phyloP scores from a whole-genome alignment of 1,139 yeast species.

The Saccharomyces pastorianus region DNA sequence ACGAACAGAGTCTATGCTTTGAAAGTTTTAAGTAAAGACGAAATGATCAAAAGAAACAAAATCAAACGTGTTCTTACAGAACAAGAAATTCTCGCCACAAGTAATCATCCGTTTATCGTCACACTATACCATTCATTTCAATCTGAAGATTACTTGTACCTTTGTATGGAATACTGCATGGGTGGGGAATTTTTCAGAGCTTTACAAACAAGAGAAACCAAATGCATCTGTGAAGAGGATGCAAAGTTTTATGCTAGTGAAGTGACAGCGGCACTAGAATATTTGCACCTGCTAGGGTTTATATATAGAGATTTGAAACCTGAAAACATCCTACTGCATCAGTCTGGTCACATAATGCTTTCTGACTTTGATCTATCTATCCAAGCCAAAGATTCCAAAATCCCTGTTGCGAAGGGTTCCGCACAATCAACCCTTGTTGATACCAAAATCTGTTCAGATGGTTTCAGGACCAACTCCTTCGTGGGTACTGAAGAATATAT shows the following conservation, averaged over 20 bases:
- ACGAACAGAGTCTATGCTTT: slow-evolving; percentile 77
- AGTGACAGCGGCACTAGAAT: slow-evolving; percentile 94
- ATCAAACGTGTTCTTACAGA: slow-evolving; percentile 92
- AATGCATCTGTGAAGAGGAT: slow-evolving; percentile 78
- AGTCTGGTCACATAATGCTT: slow-evolving; percentile 95
- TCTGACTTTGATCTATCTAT: slow-evolving; percentile 94
- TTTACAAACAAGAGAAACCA: slow-evolving; percentile 79
- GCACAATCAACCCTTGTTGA: slow-evolving; percentile 42
- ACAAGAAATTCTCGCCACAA: slow-evolving; percentile 90
- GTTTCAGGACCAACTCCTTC: slow-evolving; percentile 91
- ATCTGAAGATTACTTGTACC: slow-evolving; percentile 81
- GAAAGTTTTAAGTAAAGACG: slow-evolving; percentile 84
- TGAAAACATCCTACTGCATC: slow-evolving; percentile 85
- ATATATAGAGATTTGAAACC: slow-evolving; percentile 94
- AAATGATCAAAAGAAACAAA: slow-evolving; percentile 91
- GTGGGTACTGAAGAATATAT: slow-evolving; percentile 98
- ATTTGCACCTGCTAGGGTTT: slow-evolving; percentile 91
- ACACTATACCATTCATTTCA: slow-evolving; percentile 95
- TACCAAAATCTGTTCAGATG: slow-evolving; percentile 91
- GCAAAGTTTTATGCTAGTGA: slow-evolving; percentile 95
- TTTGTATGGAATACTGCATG: slow-evolving; percentile 98
- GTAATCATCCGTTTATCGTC: slow-evolving; percentile 95
- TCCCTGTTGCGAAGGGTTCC: slow-evolving; percentile 37
- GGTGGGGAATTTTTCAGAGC: slow-evolving; percentile 99
- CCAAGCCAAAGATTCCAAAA: slow-evolving; percentile 64